phyloP scores from a whole-genome alignment of 139 green algal genomes.

The Coelastrella sp. region DNA sequence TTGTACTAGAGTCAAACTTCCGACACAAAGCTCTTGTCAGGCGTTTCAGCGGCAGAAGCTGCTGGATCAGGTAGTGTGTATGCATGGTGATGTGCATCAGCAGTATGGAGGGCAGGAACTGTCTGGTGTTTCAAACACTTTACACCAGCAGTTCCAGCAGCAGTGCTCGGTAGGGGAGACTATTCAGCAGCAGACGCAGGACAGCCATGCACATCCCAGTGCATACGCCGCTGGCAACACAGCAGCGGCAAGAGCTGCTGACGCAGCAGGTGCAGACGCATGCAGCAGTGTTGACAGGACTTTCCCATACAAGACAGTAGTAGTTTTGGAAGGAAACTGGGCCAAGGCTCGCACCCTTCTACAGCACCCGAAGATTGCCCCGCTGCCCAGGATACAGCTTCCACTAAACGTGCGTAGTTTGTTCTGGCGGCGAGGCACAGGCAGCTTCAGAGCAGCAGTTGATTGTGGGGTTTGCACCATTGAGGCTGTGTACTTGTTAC shows the following conservation, averaged over 20 bases:
- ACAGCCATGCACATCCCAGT: too few relatives aligned
- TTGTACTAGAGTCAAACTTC: too few relatives aligned
- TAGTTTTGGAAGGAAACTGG: slow-evolving; percentile 44
- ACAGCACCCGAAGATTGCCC: slow-evolving; percentile 20
- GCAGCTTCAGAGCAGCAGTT: slow-evolving; percentile 35
- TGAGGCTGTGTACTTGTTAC: slow-evolving; percentile 35
- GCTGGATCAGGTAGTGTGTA: too few relatives aligned
- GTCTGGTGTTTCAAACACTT: neutral
- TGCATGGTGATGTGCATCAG: neutral
- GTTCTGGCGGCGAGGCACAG: slow-evolving; percentile 34
- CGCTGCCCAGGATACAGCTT: slow-evolving; percentile 31
- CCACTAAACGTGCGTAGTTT: slow-evolving; percentile 19
- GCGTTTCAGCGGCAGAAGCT: too few relatives aligned
- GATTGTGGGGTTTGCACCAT: slow-evolving; percentile 46
- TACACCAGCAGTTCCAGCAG: neutral
- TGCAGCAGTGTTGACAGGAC: neutral
- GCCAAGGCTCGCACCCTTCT: slow-evolving; percentile 25
- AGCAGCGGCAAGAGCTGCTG: neutral
- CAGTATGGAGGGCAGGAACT: neutral
- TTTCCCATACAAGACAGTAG: slow-evolving; percentile 24
- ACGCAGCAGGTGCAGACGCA: neutral
- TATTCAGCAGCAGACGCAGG: neutral
- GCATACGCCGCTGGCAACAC: neutral
- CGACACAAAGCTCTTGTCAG: too few relatives aligned
- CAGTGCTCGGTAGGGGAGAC: too few relatives aligned